Base-by-base conservation (phyloP, 768 basidiomycete species). In the Rhodosporidiobolus odoratus region DNA sequence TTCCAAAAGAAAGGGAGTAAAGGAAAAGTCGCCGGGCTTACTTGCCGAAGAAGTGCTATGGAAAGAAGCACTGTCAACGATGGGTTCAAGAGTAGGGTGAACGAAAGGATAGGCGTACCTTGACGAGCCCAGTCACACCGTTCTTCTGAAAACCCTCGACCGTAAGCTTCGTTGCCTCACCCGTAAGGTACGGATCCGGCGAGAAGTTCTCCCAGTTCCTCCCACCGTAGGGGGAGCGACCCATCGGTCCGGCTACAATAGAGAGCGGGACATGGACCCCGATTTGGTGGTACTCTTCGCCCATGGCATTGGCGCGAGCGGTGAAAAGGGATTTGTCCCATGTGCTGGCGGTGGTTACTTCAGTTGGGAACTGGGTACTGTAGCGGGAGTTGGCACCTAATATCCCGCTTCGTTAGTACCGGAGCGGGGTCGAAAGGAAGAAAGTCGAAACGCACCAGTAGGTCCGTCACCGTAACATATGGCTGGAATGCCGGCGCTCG, bases 271-370 rank as follows among this genome's bases (percentile, higher is more conserved):
- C 81, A 75, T 95, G 85, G 58, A 91, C 87, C 30, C 94, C 94
- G 78, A 94, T 92, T 37, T 85, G 87, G 65, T 83, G 83, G 80
- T 90, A 88, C 78, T 98, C 93, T 64, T 83, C 76, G 27, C 92
- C 93, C 86, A 96, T 89, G 52, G 85, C 87, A 5, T 85, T 76
- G 3, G 90, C 92, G 34, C 92, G 86, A 19, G 82, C 80, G 62
- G 91, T 89, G 65, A 95, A 87, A 40, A 95, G 82, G 16, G 83
- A 82, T 48, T 89, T 89, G 75, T 91, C 91, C 80, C 79, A 92
- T 83, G 93, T 90, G 9, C 91, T 83, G 10, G 91, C 94, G 1
- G 86, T 83, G 64, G 90, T 92, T 74, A 96, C 82, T 0, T 86
- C 89, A 25, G 92, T 84, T 0, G 94, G 92, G 81, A 92, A 74